Base-by-base conservation (phyloP, 2,329 filamentous ascomycete genomes). In the Nannizziopsis arthrosporioides region DNA sequence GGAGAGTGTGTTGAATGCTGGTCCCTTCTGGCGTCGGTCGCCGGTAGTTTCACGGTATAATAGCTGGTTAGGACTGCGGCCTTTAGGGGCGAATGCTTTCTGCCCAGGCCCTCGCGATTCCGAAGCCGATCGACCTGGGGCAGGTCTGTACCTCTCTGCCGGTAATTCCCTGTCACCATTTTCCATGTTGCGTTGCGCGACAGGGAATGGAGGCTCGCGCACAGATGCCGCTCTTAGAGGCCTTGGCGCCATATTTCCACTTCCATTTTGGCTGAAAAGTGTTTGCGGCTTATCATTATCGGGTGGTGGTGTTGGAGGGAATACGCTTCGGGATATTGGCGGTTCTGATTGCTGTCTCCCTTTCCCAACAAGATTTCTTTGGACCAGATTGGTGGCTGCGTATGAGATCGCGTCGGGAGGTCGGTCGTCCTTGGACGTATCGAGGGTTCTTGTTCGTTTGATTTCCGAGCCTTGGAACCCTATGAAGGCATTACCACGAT, bases 231-330 rank as follows among this genome's bases (percentile, higher is more conserved):
- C 68, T 45, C 76, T 68, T 55, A 59, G 67, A 62, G 60, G 69
- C 51, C 59, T 65, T 57, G 58, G 66, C 51, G 52, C 53, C 55
- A 51, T 53, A 55, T 49, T 53, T 22, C 52, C 53, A 38, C 53
- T 52, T 34, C 64, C 59, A 38, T 56, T 60, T 35, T 57, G 59
- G 31, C 44, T 41, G 27, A 47, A 42, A 41, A 54, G 56, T 45
- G 56, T 63, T 12, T 50, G 42, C 8, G 52, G 51, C 59, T 82
- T 83, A 56, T 95, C 88, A 53, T 78, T 78, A 71, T 98, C 92
- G 5, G 92, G 92, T 5, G 92, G 92, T 36, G 92, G 92, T n/a
- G 92, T 96, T n/a, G 92, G 92, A 14, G 92, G 92, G 70, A 96
- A 95, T 53, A 90, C 78, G 58, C 85, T 85, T 58, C 87, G 81